Percentiles rank a stretch among this genome's conserved stretches.
Conservation (phyloP, 306 rosid genomes). For the Lathyrus oleraceus region DNA sequence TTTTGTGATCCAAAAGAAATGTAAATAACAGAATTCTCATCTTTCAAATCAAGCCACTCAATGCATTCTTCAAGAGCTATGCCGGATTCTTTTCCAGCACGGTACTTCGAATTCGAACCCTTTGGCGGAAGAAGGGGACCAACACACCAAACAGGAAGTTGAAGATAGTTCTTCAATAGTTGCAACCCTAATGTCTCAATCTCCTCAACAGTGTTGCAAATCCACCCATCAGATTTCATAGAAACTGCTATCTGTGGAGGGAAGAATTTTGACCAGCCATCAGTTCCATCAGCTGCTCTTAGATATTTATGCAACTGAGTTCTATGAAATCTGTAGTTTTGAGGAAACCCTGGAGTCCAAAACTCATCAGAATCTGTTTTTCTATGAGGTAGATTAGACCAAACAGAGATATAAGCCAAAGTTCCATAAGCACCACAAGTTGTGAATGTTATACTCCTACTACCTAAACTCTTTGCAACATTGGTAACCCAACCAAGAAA, state of each 20-base stretch:
- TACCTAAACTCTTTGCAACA: conserved; percentile 49
- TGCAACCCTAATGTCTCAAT: conserved; percentile 61
- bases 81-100: conserved; percentile 53
- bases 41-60: conserved; percentile 53
- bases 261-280: conserved; percentile 57
- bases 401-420: conserved; percentile 56
- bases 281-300: conserved; percentile 58
- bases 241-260: conserved; percentile 35
- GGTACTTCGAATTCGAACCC: conserved; percentile 38
- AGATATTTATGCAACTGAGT: conserved; percentile 52
- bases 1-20: conserved; percentile 87
- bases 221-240: conserved; percentile 59
- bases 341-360: conserved; percentile 60
- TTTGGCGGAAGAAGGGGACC: conserved; percentile 57
- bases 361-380: conserved; percentile 50
- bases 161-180: conserved; percentile 46
- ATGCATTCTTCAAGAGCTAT: conserved; percentile 49
- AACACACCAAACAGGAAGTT: conserved; percentile 48
- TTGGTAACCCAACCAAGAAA: conserved; percentile 60
- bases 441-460: conserved; percentile 47
- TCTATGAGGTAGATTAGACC: conserved; percentile 68
- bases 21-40: conserved; percentile 56
- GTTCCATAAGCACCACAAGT: conserved; percentile 79
- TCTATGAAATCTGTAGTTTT: conserved; percentile 45
- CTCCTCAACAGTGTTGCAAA: conserved; percentile 67